Evolutionary conservation across 441 rosid species (phyloP).

Genomic region (Pelargonium cotyledonis): DNA sequence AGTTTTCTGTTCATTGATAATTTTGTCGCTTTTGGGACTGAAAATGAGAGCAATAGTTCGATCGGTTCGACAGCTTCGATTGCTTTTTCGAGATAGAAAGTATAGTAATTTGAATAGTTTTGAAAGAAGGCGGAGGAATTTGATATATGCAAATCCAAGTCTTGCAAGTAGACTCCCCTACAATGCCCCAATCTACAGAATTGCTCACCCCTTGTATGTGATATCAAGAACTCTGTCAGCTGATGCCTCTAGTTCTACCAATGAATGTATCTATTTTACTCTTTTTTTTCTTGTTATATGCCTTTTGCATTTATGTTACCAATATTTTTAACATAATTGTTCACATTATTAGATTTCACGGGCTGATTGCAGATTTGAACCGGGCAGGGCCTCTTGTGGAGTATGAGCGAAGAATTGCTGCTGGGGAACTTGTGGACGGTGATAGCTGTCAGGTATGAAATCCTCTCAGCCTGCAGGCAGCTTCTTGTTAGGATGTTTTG

Average conservation of each 20-base stretch:
- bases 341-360: background rate
- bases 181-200: constrained; percentile 19
- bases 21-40: background rate
- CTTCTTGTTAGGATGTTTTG: background rate
- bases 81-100: constrained; percentile 32
- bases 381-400: constrained; percentile 79
- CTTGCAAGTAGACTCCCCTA: constrained; percentile 16
- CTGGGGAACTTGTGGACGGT: constrained; percentile 82
- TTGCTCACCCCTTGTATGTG: constrained; percentile 21
- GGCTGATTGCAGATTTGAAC: constrained; percentile 38
- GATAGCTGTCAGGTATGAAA: constrained; percentile 68
- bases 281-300: constrained; percentile 4
- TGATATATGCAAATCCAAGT: constrained; percentile 18
- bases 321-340: background rate
- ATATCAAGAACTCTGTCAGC: constrained; percentile 43
- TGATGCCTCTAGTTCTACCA: constrained; percentile 29
- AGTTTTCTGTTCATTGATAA: background rate
- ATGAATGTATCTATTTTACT: constrained; percentile 32
- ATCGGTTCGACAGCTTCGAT: constrained; percentile 35
- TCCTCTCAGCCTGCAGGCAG: background rate
- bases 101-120: constrained; percentile 22
- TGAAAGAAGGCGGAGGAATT: constrained; percentile 23
- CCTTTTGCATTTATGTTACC: background rate
- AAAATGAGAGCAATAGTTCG: constrained; percentile 57
- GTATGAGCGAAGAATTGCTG: constrained; percentile 71